Evolutionary conservation across 2,329 filamentous ascomycete genomes (phyloP), one percentile per base, ranked within the genome.

Genomic region (Aspergillus piperis): DNA sequence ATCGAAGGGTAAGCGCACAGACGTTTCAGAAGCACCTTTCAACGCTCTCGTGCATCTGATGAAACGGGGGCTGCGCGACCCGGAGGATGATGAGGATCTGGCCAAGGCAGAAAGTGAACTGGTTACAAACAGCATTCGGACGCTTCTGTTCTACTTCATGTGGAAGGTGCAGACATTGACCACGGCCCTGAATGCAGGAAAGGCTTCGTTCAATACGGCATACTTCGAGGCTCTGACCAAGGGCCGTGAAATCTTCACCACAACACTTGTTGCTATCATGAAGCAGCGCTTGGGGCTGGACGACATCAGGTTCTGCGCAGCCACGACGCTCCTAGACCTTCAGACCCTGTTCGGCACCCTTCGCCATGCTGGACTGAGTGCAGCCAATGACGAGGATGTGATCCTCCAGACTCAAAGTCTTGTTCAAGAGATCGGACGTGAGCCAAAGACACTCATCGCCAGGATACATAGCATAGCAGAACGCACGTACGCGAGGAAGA

Each of bases 121-220:
- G 47, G 88, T 92, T 6, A 82, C 86, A 2, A 89, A 88, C 68
- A 89, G 92, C 30, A 90, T 96, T 69, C 89, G 90, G 65, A 84
- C 88, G 2, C 83, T 90, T 54, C 83, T 92, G 50, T 92, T 96
- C 77, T 98, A 97, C 78, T 96, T 97, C 73, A 91, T 96, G 87
- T 99, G 95, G 95, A 94, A 95, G 72, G 84, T 90, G 21, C 85
- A 86, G 56, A 81, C 83, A 55, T 70, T 91, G 62, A 80, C 82
- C 63, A 80, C 82, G 57, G 75, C 83, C 15, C 75, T 91, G 38
- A 78, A 82, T 15, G 69, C 76, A 8, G 81, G 82, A 25, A 83
- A 86, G 47, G 82, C 83, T 21, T 78, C 80, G 1, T 88, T 89
- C 71, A 80, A 84, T 60, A 83, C 81, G 23, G 85, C 88, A 61